phyloP scores from a whole-genome alignment of 2,329 filamentous ascomycete genomes.

The Calonectria montana region DNA sequence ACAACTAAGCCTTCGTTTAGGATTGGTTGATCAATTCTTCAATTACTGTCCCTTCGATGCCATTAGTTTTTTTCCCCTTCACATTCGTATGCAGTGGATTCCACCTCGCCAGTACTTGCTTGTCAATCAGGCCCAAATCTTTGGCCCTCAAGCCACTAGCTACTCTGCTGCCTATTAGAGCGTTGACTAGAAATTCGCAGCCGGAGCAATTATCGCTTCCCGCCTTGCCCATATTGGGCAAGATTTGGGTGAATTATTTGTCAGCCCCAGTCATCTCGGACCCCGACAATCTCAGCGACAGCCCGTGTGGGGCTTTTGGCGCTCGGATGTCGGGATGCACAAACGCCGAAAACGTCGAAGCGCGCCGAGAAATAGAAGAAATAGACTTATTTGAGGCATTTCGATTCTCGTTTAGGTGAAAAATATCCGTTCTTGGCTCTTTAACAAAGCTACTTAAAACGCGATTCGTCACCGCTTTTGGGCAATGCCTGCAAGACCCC shows the following conservation, averaged over 20 bases:
- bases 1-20: not conserved
- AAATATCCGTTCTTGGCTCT: not conserved
- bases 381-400: not conserved
- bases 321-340: not conserved
- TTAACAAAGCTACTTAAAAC: not conserved
- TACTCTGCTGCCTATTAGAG: not conserved
- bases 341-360: not conserved
- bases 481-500: constrained; percentile 21
- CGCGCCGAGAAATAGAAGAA: not conserved
- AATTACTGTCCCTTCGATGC: not conserved
- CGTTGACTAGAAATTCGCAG: not conserved
- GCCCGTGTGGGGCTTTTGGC: not conserved
- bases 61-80: not conserved
- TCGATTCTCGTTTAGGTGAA: no score
- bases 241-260: not conserved
- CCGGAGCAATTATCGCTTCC: not conserved
- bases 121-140: not conserved
- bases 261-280: constrained; percentile 3
- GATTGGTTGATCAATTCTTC: not conserved
- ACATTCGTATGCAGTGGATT: not conserved
- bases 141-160: not conserved
- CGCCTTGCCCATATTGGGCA: not conserved
- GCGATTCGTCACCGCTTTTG: not conserved
- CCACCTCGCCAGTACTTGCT: not conserved
- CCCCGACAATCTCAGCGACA: not conserved